Evolutionary conservation across 2,329 filamentous ascomycete species (phyloP), one percentile per base, ranked within the genome.

Genomic region (Eurotiales sp.): DNA sequence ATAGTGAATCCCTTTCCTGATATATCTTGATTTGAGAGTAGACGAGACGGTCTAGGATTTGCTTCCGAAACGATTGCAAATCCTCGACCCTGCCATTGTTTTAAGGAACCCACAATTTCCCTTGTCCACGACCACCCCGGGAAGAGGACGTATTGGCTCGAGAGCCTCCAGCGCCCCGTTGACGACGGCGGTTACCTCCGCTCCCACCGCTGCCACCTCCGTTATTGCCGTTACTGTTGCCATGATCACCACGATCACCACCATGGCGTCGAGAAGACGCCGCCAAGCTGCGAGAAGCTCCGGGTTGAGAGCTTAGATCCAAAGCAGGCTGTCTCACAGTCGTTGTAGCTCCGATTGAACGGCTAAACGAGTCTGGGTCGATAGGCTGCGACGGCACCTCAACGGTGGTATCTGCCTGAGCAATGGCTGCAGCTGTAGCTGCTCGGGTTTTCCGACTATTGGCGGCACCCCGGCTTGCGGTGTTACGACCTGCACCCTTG

Each of bases 301-400:
- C 67, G 2, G 64, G 55, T 43, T 69, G 69, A 2, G 61, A 61
- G 53, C 62, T 67, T 44, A 65, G 53, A 46, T 69, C 67, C 25
- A 67, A 58, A 2, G 60, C 56, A 4, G 60, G 55, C 37, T 56
- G 55, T 52, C 69, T 72, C 22, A 55, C 48, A 21, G 59, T 46
- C 14, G 56, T 57, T 12, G 59, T 48, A 15, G 57, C 56, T 10
- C 64, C 66, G 27, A 72, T 61, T 21, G 66, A 68, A 15, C 73
- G 72, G 55, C 70, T 75, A 56, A 76, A 76, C 1, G 73, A 76
- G 57, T 76, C 67, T 1, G 73, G 73, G 47, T 76, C 73, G 40
- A 76, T 76, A 10, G 74, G 73, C 49, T 72, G 64, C 3, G 72
- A 72, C 1, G 73, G 73, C 14, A 76, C 67, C 55, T 74, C 72